These are phyloP conservation scores for Dalbergia cultrata DNA, from an alignment of 306 rosid genomes.

Conservation along the genomic window DNA sequence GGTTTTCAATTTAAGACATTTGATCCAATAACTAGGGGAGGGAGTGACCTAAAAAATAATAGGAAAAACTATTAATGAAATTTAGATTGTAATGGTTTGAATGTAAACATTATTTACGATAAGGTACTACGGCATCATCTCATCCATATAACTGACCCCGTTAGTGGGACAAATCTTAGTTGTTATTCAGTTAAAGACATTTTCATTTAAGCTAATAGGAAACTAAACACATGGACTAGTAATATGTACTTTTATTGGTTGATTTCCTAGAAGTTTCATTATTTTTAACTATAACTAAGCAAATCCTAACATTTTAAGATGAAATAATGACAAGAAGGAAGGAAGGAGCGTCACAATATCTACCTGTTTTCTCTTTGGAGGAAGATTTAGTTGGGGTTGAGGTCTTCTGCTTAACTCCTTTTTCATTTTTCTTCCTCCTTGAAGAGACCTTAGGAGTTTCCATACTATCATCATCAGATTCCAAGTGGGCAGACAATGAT, in stretches of 20 bases:
- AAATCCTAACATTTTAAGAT: slow-evolving; percentile 1
- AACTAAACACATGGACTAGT: not conserved
- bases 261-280: not conserved
- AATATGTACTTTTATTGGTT: not conserved
- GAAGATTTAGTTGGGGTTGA: slow-evolving; percentile 63
- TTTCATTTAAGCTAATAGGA: not conserved
- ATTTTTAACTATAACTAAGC: not conserved
- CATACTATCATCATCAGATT: slow-evolving; percentile 68
- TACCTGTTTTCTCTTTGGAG: slow-evolving; percentile 84
- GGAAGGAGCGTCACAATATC: slow-evolving; percentile 27
- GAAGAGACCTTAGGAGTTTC: slow-evolving; percentile 83
- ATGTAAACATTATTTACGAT: too few relatives aligned
- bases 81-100: too few relatives aligned
- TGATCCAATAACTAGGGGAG: too few relatives aligned
- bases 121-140: too few relatives aligned
- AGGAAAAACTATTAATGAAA: too few relatives aligned
- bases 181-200: too few relatives aligned
- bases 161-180: too few relatives aligned
- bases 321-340: slow-evolving; percentile 40
- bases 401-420: slow-evolving; percentile 58
- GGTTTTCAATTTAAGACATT: slow-evolving; percentile 16
- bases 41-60: too few relatives aligned
- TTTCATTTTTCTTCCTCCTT: slow-evolving; percentile 80
- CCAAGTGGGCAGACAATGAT: slow-evolving; percentile 55
- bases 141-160: too few relatives aligned